These are phyloP conservation scores for Blepharisma stoltei DNA, from an alignment of 73 alveolate genomes.

Conservation along the genomic window DNA sequence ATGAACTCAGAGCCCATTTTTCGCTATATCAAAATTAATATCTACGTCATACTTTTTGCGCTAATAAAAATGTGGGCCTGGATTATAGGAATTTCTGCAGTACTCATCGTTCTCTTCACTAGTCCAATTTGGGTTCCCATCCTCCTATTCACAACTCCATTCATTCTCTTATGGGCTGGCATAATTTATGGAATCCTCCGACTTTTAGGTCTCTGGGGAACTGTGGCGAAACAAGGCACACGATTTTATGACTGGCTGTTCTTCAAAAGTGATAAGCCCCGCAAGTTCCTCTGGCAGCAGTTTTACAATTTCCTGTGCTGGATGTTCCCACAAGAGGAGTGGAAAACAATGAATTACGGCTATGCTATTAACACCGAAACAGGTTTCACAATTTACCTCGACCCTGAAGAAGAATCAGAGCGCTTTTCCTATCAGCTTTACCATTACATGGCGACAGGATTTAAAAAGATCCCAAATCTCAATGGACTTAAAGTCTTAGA, in stretches of 20 bases:
- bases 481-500: constrained; percentile 65
- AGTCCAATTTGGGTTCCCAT: too few species aligned
- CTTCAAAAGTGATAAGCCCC: constrained; percentile 44
- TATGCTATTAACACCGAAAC: constrained; percentile 65
- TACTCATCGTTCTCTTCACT: too few species aligned
- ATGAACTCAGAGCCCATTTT: too few species aligned
- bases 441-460: constrained; percentile 54
- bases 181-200: not conserved
- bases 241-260: constrained; percentile 8
- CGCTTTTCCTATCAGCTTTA: constrained; percentile 63
- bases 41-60: too few species aligned
- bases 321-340: constrained; percentile 41
- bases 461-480: constrained; percentile 37
- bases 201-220: not conserved
- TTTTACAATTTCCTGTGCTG: constrained; percentile 58
- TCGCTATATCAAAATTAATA: too few species aligned
- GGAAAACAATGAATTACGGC: constrained; percentile 73
- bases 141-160: too few species aligned
- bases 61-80: too few species aligned
- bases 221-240: not conserved
- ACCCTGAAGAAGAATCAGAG: constrained; percentile 47
- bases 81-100: too few species aligned
- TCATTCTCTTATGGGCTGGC: too few species aligned
- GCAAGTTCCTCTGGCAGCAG: constrained; percentile 60
- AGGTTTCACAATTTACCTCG: constrained; percentile 54